phyloP scores from a whole-genome alignment of 441 rosid genomes.

The Syzygium syzygioides region DNA sequence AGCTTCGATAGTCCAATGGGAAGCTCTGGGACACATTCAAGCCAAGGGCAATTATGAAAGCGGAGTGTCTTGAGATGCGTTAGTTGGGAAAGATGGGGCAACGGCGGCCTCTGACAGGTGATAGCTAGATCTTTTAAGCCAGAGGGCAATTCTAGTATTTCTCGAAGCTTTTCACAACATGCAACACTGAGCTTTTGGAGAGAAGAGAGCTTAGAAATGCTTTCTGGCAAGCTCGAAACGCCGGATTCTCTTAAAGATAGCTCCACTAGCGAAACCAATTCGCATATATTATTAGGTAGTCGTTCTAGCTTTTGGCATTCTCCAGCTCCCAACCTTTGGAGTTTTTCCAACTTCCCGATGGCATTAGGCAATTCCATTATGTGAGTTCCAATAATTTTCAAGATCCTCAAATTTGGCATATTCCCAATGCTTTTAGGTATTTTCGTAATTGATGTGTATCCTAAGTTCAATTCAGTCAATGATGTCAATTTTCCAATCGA shows the following conservation, averaged over 20 bases:
- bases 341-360: not conserved
- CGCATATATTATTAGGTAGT: not conserved
- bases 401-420: not conserved
- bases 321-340: not conserved
- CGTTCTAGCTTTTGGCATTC: not conserved
- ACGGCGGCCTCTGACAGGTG: not conserved
- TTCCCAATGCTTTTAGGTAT: not conserved
- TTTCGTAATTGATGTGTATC: not conserved
- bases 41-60: not conserved
- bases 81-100: not conserved
- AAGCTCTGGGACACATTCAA: not conserved
- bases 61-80: not conserved
- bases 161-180: not conserved
- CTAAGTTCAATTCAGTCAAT: not conserved
- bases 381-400: not conserved
- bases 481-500: not conserved
- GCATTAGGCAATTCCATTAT: not conserved
- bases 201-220: not conserved
- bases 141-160: not conserved
- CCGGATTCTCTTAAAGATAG: fast-evolving
- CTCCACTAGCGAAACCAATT: not conserved
- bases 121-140: not conserved
- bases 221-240: not conserved
- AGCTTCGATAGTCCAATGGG: not conserved
- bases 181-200: not conserved